Evolutionary conservation across 2,329 filamentous ascomycete genomes (phyloP).

Genomic region (Didymella glomerata): DNA sequence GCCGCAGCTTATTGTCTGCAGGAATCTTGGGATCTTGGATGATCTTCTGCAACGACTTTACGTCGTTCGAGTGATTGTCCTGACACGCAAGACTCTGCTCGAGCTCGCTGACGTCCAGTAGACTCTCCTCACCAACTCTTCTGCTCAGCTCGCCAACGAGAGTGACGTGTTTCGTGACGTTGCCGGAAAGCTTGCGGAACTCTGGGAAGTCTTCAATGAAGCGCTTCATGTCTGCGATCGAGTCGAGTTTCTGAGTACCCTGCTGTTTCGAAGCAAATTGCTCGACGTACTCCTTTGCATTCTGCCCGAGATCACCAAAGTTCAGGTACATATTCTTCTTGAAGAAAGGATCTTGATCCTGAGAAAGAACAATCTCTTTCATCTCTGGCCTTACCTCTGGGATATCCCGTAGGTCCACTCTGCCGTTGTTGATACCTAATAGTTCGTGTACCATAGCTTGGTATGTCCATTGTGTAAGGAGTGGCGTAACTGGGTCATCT

Average conservation of each 20-base stretch:
- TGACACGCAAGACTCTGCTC: slow-evolving; percentile 97
- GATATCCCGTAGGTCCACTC: slow-evolving; percentile 85
- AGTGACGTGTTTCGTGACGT: slow-evolving; percentile 98
- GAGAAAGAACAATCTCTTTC: slow-evolving; percentile 92
- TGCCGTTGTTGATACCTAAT: slow-evolving; percentile 91
- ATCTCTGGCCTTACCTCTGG: slow-evolving; percentile 86
- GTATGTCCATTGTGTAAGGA: slow-evolving; percentile 98
- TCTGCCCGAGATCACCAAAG: slow-evolving; percentile 92
- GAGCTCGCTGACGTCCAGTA: slow-evolving; percentile 96
- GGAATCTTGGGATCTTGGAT: slow-evolving; percentile 83
- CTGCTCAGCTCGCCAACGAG: slow-evolving; percentile 92
- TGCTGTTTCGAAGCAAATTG: slow-evolving; percentile 99
- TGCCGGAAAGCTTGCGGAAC: slow-evolving; percentile 94
- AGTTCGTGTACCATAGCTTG: slow-evolving; percentile 99
- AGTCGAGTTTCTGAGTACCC: slow-evolving; percentile 93
- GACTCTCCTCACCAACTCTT: slow-evolving; percentile 81
- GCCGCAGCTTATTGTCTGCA: slow-evolving; percentile 81
- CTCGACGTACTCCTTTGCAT: slow-evolving; percentile 98
- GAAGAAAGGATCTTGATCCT: slow-evolving; percentile 98
- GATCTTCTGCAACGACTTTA: slow-evolving; percentile 90
- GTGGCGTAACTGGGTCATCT: slow-evolving; percentile 92
- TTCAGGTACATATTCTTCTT: slow-evolving; percentile 99
- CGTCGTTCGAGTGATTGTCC: slow-evolving; percentile 88
- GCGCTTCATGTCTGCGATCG: slow-evolving; percentile 97
- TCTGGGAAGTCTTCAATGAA: slow-evolving; percentile 99